Evolutionary conservation across 257 asterid species (phyloP).

Genomic region (Echium plantagineum): DNA sequence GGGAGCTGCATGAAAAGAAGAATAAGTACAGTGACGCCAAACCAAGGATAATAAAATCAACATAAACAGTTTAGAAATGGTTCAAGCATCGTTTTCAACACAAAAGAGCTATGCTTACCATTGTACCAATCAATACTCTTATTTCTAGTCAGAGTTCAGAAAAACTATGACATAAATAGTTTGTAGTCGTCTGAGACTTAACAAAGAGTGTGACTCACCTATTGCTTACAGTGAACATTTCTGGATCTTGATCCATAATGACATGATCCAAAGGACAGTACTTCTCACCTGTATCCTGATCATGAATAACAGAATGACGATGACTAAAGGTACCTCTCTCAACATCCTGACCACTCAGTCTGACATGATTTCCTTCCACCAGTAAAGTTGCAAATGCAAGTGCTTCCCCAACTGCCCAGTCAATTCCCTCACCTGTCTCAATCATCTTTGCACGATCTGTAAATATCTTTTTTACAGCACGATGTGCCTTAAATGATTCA

Average conservation of each 20-base stretch:
- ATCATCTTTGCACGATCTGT: conserved; percentile 24
- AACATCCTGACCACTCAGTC: conserved; percentile 27
- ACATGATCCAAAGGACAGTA: conserved; percentile 26
- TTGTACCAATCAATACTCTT: not conserved
- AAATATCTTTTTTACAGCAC: conserved; percentile 18
- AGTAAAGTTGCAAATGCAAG: conserved; percentile 28
- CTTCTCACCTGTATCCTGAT: conserved; percentile 19
- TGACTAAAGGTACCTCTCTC: conserved; percentile 27
- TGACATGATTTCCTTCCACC: conserved; percentile 24
- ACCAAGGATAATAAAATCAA: not conserved
- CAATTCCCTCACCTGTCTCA: conserved; percentile 25
- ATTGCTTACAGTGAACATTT: conserved; percentile 27
- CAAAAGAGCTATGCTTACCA: not conserved
- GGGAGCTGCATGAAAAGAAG: conserved; percentile 11
- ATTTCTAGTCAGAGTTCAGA: not conserved
- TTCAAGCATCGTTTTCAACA: not conserved
- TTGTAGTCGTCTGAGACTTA: not conserved
- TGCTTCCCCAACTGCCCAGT: conserved; percentile 26
- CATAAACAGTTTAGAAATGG: not conserved
- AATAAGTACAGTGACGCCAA: not conserved
- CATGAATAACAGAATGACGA: conserved; percentile 23
- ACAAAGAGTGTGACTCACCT: conserved; percentile 3
- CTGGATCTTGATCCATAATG: conserved; percentile 22
- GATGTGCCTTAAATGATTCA: conserved; percentile 18
- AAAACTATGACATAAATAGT: not conserved